A percentile compares a stretch with the other conserved stretches of the same genome.
Conservation (phyloP, 2,329 filamentous ascomycete species). For the Cadophora malorum region DNA sequence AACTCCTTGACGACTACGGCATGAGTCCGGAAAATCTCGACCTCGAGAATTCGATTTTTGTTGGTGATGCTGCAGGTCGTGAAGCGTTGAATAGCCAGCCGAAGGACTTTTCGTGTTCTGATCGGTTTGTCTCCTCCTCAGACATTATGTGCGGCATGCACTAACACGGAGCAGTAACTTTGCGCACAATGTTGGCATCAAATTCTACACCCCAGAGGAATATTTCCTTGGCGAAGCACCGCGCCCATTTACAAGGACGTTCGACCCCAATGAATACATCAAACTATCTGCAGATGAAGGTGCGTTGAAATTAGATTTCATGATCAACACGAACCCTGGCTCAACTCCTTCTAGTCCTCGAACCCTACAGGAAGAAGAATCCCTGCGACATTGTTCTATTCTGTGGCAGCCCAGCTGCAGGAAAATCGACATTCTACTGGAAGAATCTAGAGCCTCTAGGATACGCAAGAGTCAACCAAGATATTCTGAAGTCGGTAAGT, state of each 20-base stretch:
- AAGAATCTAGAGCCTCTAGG: conserved; percentile 76
- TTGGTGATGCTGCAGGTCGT: conserved; percentile 83
- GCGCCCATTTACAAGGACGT: conserved; percentile 70
- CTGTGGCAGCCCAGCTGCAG: conserved; percentile 86
- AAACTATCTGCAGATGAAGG: conserved; percentile 37
- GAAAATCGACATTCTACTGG: conserved; percentile 93
- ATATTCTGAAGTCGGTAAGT: conserved; percentile 76
- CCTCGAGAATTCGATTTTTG: conserved; percentile 75
- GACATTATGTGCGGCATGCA: conserved; percentile 9
- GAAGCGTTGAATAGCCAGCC: conserved; percentile 52
- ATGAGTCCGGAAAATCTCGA: conserved; percentile 65
- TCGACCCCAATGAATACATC: conserved; percentile 71
- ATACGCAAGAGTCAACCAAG: conserved; percentile 90
- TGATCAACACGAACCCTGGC: neutral
- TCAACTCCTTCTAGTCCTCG: conserved; percentile 34
- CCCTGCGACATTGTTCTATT: conserved; percentile 80
- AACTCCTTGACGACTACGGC: conserved; percentile 60
- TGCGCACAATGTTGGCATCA: conserved; percentile 81
- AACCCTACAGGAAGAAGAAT: conserved; percentile 60
- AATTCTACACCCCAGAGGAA: conserved; percentile 88
- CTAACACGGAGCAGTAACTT: conserved; percentile 66
- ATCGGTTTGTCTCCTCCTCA: conserved; percentile 46
- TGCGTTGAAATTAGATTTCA: conserved; percentile 26
- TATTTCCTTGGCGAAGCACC: conserved; percentile 78
- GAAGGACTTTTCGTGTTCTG: conserved; percentile 71